phyloP scores from a whole-genome alignment of 1,139 yeast genomes.

The Kodamaea arcana region DNA sequence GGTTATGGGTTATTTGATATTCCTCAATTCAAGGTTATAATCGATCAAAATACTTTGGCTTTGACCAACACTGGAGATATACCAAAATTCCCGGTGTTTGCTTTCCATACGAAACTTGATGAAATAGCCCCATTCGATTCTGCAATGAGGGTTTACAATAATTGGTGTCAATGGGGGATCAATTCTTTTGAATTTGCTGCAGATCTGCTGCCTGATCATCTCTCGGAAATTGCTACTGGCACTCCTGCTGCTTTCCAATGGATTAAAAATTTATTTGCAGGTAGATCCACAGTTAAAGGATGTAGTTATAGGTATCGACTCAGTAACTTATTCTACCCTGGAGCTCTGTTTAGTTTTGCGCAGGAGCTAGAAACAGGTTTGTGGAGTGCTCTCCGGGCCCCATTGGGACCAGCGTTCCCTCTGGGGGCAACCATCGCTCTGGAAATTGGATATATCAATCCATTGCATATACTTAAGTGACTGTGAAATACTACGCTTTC shows the following conservation, averaged over 20 bases:
- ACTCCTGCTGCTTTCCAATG: slow-evolving; percentile 16
- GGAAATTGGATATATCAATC: no score
- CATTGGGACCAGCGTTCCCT: slow-evolving; percentile 5
- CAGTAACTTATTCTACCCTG: slow-evolving; percentile 13
- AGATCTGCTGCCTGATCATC: slow-evolving; percentile 9
- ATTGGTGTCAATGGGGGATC: slow-evolving; percentile 29
- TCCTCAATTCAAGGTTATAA: slow-evolving; percentile 11
- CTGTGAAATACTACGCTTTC: no score
- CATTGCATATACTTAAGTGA: no score
- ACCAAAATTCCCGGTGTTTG: slow-evolving; percentile 31
- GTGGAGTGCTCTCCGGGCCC: slow-evolving; percentile 2
- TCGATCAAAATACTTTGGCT: slow-evolving; percentile 18
- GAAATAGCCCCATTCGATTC: slow-evolving; percentile 25
- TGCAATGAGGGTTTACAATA: slow-evolving; percentile 21
- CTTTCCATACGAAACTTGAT: slow-evolving; percentile 31
- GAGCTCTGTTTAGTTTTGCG: slow-evolving; percentile 7
- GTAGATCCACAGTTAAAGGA: slow-evolving; percentile 22
- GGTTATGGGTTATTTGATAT: slow-evolving; percentile 17
- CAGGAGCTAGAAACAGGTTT: neutral
- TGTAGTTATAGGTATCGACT: slow-evolving; percentile 21
- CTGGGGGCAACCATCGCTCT: neutral
- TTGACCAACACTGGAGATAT: slow-evolving; percentile 16
- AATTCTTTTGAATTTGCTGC: slow-evolving; percentile 5
- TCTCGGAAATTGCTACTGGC: slow-evolving; percentile 13
- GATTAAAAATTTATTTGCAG: slow-evolving; percentile 15